phyloP scores from a whole-genome alignment of 116 monocot genomes.

The Cymodocea nodosa region DNA sequence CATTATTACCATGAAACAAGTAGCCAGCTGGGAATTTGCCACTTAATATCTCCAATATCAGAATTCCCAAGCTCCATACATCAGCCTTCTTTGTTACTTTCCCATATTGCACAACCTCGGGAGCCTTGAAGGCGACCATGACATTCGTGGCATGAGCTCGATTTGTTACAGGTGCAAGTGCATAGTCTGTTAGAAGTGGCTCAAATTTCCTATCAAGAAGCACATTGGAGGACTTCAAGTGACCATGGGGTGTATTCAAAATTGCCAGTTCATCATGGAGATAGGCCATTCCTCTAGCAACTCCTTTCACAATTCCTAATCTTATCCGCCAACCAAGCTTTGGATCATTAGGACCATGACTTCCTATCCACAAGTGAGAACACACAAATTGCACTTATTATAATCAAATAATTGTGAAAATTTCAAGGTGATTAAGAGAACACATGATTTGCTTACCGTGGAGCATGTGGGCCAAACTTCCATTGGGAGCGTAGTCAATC shows the following conservation, averaged over 20 bases:
- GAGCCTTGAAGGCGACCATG: constrained; percentile 65
- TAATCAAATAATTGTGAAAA: no score
- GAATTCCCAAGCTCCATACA: constrained; percentile 67
- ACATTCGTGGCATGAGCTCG: constrained; percentile 19
- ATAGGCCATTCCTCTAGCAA: constrained; percentile 42
- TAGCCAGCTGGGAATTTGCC: constrained; percentile 28
- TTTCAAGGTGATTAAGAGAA: background rate
- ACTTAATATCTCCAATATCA: constrained; percentile 53
- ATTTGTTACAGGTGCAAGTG: constrained; percentile 49
- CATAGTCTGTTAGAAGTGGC: constrained; percentile 61
- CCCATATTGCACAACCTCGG: constrained; percentile 29
- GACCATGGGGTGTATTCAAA: constrained; percentile 48
- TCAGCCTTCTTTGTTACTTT: constrained; percentile 58
- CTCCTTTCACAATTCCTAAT: constrained; percentile 51
- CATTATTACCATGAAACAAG: constrained; percentile 4
- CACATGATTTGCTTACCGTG: constrained; percentile 34
- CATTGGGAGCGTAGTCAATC: constrained; percentile 38
- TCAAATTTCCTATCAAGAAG: constrained; percentile 28
- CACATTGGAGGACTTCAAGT: constrained; percentile 68
- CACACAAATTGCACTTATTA: no score
- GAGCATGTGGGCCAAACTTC: constrained; percentile 60
- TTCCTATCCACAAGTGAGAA: background rate
- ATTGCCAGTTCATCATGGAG: constrained; percentile 50
- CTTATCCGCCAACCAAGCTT: constrained; percentile 44
- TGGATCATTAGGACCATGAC: constrained; percentile 3